Percentiles rank a stretch among this genome's conserved stretches.
These are phyloP conservation scores for Eucalyptus pauciflora DNA, from an alignment of 345 rosid species.

Conservation along the genomic window DNA sequence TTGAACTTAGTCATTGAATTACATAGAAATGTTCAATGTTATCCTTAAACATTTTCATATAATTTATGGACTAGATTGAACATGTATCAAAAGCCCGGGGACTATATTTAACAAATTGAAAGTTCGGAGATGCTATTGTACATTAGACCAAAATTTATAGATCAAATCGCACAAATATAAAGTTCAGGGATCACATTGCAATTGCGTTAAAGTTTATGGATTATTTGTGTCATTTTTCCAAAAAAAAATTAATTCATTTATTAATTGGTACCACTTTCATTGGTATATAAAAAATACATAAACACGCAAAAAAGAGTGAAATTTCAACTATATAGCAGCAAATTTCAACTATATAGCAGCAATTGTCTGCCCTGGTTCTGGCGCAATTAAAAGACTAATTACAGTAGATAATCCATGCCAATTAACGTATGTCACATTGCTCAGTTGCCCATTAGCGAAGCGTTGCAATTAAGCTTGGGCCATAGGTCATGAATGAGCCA, in stretches of 20 bases:
- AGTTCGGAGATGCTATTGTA: rapidly evolving
- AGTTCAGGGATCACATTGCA: neutral
- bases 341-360: neutral
- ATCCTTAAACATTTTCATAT: rapidly evolving
- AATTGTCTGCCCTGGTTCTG: neutral
- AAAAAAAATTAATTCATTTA: neutral
- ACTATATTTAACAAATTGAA: too few relatives aligned
- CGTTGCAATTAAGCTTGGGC: neutral
- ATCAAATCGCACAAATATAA: rapidly evolving
- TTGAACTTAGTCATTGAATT: too few relatives aligned
- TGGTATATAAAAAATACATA: neutral
- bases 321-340: neutral
- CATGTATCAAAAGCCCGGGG: rapidly evolving
- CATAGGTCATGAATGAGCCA: neutral
- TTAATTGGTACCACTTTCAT: neutral
- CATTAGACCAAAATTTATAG: rapidly evolving
- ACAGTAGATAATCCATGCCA: neutral
- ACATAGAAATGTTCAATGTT: too few relatives aligned
- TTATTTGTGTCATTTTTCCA: too few relatives aligned
- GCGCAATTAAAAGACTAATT: neutral
- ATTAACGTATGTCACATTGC: neutral
- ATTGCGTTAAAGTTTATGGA: neutral
- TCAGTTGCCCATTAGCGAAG: neutral
- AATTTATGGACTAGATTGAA: too few relatives aligned
- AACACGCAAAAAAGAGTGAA: neutral